Percentiles rank a stretch among this genome's conserved stretches.
phyloP scores from a whole-genome alignment of 495 filamentous ascomycete genomes.

The Chaetomium cochliodes region DNA sequence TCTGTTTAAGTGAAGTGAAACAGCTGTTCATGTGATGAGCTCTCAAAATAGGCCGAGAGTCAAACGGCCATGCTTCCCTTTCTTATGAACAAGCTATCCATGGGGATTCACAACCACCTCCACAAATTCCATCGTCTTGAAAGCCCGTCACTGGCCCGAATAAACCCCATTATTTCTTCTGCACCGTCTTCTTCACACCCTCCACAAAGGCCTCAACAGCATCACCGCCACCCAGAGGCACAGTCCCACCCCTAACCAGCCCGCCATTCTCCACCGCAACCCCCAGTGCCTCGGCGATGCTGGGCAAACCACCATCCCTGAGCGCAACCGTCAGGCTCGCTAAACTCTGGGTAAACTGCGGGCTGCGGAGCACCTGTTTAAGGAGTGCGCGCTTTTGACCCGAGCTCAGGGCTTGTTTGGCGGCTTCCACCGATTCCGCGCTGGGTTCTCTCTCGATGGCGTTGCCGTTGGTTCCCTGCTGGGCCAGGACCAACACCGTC shows the following conservation, averaged over 20 bases:
- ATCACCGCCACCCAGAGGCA: conserved; percentile 84
- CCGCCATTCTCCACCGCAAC: conserved; percentile 80
- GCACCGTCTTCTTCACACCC: conserved; percentile 75
- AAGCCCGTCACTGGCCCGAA: background rate
- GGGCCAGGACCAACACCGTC: conserved; percentile 63
- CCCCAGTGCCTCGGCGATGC: conserved; percentile 79
- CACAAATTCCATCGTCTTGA: no score
- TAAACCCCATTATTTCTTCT: conserved; percentile 43
- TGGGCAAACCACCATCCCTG: conserved; percentile 87
- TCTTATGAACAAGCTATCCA: no score
- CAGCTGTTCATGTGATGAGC: no score
- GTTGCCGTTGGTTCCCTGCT: conserved; percentile 55
- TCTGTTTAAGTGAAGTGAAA: no score
- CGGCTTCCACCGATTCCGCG: conserved; percentile 64
- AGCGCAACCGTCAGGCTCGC: conserved; percentile 81
- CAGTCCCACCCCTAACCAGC: conserved; percentile 66
- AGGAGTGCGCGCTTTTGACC: conserved; percentile 80
- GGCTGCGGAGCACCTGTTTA: conserved; percentile 78
- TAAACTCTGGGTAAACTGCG: conserved; percentile 86
- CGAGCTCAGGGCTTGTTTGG: conserved; percentile 68
- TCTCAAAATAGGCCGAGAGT: no score
- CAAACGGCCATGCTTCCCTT: no score
- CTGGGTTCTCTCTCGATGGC: conserved; percentile 55
- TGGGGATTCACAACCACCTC: no score
- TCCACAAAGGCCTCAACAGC: conserved; percentile 88